Base-by-base conservation (phyloP, 306 rosid species). In the Prunus padus region DNA sequence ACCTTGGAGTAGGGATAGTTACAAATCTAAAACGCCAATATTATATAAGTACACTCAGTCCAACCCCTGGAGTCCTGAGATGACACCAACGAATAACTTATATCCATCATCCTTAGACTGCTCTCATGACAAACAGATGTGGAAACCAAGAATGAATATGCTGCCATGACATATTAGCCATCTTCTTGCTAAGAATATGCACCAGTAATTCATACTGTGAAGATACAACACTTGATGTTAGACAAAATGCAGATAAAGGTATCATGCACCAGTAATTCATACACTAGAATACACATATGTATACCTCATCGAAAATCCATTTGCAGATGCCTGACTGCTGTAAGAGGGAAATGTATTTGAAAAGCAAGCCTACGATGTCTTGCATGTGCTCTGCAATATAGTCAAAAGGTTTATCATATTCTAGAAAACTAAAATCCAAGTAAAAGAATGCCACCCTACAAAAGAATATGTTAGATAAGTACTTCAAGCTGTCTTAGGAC, bases 261-360 rank as follows among this genome's bases (percentile, higher is more conserved):
- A 51, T 18, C 33, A n/a, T 42, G 28, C 60, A 40, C 26, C 50
- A 51, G 22, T 23, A 69, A 33, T 44, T 57, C 69, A 4, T 45
- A 50, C 3, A 23, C 23, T 49, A 37, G 45, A 46, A 79, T 25
- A 57, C 59, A 68, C n/a, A 45, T 19, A 19, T 47, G 44, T 66
- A 78, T 84, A 95, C 99, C 97, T 92, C 99, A 73, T 92, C 90
- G 87, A 95, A 92, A 82, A 95, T 90, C 99, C 99, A 89, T 71
- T 89, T 37, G 80, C 93, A 87, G 80, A 90, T 85, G 68, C 99
- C 99, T 56, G 96, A 89, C 63, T 85, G 81, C 67, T 79, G 92
- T 70, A 95, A 83, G 74, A 95, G 90, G 50, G 66, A 61, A 73
- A 95, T 83, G 80, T 90, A 92, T 85, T 95, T 92, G 86, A 90